Base-by-base conservation (phyloP, 2,329 filamentous ascomycete genomes). In the Monascus ruber region DNA sequence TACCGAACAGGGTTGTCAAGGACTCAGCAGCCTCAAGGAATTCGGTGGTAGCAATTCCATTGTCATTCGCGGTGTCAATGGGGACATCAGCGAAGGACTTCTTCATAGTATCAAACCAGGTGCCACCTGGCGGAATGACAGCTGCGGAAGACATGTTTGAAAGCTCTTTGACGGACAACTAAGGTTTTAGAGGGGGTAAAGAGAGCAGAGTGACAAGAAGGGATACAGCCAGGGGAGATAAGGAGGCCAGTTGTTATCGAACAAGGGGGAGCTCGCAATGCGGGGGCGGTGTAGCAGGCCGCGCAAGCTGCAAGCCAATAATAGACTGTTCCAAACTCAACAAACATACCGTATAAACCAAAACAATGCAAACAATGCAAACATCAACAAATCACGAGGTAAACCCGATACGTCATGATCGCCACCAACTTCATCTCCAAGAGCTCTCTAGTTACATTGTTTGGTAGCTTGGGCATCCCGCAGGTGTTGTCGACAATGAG, bases 21-120 rank as follows among this genome's bases (percentile, higher is more conserved):
- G 84, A 80, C 74, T 95, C 87, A 38, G 86, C 77, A 42, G 91
- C 91, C 49, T 94, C 84, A 47, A 96, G 81, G 66, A 96, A 98
- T 62, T 93, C 79, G 42, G 76, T 76, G 35, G 91, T 96, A 39
- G 77, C 68, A 55, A 96, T 79, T 44, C 79, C 83, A 69, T 86
- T 82, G 65, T 79, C 80, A 51, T 84, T 81, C 50, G 74, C 72
- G 45, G 74, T 71, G 54, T 86, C 77, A 53, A 94, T 65, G 9
- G 84, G 80, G 39, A 96, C 89, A 52, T 89, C 77, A 47, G 74
- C 72, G 69, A 94, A 98, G 54, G 83, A 89, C 61, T 74, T 75
- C 71, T 84, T 83, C 65, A 93, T 74, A 52, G 80, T 84, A 60
- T 93, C 79, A 66, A 96, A 82, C 71, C 88, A 87, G 54, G 87